Percentiles rank a stretch among this genome's conserved stretches.
Conservation (phyloP, 2,329 filamentous ascomycete species). For the Dendryphion nanum region DNA sequence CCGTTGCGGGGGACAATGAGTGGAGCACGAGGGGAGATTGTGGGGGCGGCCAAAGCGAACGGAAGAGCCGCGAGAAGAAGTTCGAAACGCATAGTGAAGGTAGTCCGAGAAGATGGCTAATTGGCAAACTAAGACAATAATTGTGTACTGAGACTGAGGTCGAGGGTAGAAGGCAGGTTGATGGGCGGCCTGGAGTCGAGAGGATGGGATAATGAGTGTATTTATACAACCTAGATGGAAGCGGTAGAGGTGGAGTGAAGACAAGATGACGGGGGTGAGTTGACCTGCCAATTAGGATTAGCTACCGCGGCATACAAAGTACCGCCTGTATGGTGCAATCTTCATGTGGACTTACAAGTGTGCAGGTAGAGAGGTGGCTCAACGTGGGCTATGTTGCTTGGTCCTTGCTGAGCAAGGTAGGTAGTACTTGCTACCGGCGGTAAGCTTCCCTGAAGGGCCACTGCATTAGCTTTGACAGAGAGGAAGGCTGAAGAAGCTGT, state of each 20-base stretch:
- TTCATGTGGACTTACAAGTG: slow-evolving; percentile 5
- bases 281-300: slow-evolving; percentile 34
- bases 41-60: slow-evolving; percentile 40
- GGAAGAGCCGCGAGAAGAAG: slow-evolving; percentile 39
- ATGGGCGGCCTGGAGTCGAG: slow-evolving; percentile 21
- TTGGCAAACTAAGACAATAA: neutral
- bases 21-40: slow-evolving; percentile 8
- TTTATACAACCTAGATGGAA: slow-evolving; percentile 34
- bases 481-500: slow-evolving; percentile 13
- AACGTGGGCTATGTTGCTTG: slow-evolving; percentile 23
- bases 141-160: slow-evolving; percentile 2
- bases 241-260: slow-evolving; percentile 7
- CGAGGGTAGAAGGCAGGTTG: slow-evolving; percentile 16
- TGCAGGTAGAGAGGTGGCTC: slow-evolving; percentile 13
- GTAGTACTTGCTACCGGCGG: slow-evolving; percentile 27
- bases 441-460: slow-evolving; percentile 16
- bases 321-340: slow-evolving; percentile 14
- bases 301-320: slow-evolving; percentile 7
- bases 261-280: slow-evolving; percentile 13
- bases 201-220: slow-evolving; percentile 14
- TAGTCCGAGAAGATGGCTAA: slow-evolving; percentile 8
- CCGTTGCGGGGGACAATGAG: slow-evolving; percentile 39
- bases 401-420: slow-evolving; percentile 28
- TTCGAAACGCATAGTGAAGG: slow-evolving; percentile 39
- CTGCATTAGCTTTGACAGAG: slow-evolving; percentile 23